Evolutionary conservation across 140 eudicot genomes (phyloP).

Genomic region (Flaveria floridana): DNA sequence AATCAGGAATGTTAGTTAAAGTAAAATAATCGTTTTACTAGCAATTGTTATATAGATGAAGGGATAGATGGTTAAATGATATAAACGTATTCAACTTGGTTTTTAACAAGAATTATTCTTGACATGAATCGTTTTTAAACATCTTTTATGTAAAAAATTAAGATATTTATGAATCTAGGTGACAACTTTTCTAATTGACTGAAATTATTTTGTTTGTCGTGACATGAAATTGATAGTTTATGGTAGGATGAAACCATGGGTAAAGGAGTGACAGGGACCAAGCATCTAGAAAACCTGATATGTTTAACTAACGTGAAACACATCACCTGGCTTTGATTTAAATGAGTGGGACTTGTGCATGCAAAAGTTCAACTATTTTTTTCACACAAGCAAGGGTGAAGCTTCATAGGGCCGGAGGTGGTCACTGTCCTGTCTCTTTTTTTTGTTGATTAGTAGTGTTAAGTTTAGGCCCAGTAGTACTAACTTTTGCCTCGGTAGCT

Average conservation of each 20-base stretch:
- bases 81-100: no score
- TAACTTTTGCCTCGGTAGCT: no score
- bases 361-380: not conserved
- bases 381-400: not conserved
- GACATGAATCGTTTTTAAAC: not conserved
- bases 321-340: conserved; percentile 18
- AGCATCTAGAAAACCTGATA: conserved; percentile 24
- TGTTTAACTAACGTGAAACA: conserved; percentile 29
- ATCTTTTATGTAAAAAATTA: not conserved
- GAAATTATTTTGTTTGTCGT: not conserved
- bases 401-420: no score
- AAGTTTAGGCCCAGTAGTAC: no score
- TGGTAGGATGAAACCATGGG: conserved; percentile 29
- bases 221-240: conserved; percentile 13
- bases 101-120: no score
- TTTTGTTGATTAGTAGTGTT: no score
- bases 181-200: not conserved
- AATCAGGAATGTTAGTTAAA: no score
- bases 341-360: conserved; percentile 14
- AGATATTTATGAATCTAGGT: not conserved
- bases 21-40: no score
- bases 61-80: no score
- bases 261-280: conserved; percentile 17
- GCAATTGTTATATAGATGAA: no score
- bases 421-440: no score